Percentiles rank a stretch among this genome's conserved stretches.
phyloP scores from a whole-genome alignment of 2,329 filamentous ascomycete genomes.

The Biscogniauxia mediterranea region DNA sequence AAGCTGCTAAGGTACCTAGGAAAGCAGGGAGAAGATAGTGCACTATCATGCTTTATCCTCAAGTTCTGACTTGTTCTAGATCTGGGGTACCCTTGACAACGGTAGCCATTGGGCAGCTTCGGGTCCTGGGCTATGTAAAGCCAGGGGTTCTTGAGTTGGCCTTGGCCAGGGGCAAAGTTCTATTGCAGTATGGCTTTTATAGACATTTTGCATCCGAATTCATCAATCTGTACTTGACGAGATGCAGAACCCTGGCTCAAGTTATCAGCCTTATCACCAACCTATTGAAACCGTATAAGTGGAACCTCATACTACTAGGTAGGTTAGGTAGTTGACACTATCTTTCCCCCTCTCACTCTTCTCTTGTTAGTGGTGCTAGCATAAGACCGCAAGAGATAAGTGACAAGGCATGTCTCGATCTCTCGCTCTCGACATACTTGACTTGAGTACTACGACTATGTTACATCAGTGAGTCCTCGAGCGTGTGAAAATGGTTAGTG shows the following conservation, averaged over 20 bases:
- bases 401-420: no score
- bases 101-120: slow-evolving; percentile 1
- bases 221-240: not conserved
- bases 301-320: no score
- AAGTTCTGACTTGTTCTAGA: not conserved
- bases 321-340: no score
- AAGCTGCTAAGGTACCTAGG: no score
- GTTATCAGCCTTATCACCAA: not conserved
- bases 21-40: not conserved
- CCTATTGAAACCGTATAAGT: no score
- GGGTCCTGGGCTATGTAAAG: not conserved
- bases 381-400: no score
- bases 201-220: not conserved
- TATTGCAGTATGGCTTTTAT: not conserved
- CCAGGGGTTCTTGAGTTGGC: not conserved
- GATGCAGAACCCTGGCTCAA: not conserved
- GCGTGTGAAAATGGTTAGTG: not conserved
- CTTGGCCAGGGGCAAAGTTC: not conserved
- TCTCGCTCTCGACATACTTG: no score
- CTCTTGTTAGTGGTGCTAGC: no score
- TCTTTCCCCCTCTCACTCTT: no score
- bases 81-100: not conserved
- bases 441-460: no score
- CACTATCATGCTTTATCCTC: not conserved
- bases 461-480: no score